Conservation (phyloP, 2,329 filamentous ascomycete genomes). For the Cercospora sesami region DNA sequence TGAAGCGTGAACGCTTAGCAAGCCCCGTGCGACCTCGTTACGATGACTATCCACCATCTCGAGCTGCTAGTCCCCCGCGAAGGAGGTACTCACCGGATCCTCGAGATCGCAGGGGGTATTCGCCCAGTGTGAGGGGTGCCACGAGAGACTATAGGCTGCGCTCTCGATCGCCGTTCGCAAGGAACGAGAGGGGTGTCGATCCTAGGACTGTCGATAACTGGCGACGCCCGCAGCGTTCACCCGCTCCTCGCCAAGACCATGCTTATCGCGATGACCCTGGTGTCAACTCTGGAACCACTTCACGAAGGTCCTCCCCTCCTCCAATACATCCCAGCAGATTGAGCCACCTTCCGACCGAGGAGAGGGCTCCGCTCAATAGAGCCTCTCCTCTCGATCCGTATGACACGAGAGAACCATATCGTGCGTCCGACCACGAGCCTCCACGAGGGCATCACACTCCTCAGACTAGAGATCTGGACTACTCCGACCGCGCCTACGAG, state of each 20-base stretch:
- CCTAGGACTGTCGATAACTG: constrained; percentile 51
- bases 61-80: constrained; percentile 40
- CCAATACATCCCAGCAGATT: constrained; percentile 55
- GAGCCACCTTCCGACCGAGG: constrained; percentile 39
- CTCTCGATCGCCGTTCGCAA: constrained; percentile 56
- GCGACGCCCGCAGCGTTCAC: constrained; percentile 56
- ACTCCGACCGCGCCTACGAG: constrained; percentile 33
- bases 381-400: constrained; percentile 32
- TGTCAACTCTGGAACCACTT: constrained; percentile 57
- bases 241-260: constrained; percentile 39
- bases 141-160: constrained; percentile 49
- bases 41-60: constrained; percentile 48
- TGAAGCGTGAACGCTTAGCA: constrained; percentile 44
- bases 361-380: constrained; percentile 29
- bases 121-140: constrained; percentile 31
- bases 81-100: constrained; percentile 44
- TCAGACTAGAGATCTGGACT: constrained; percentile 30
- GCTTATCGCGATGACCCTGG: constrained; percentile 53
- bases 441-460: constrained; percentile 38
- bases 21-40: constrained; percentile 46
- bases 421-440: constrained; percentile 30
- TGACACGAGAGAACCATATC: constrained; percentile 34
- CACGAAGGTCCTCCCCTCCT: constrained; percentile 62
- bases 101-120: constrained; percentile 41
- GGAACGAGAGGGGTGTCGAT: constrained; percentile 51